Evolutionary conservation across 495 filamentous ascomycete genomes (phyloP).

Genomic region (Tricharina praecox): DNA sequence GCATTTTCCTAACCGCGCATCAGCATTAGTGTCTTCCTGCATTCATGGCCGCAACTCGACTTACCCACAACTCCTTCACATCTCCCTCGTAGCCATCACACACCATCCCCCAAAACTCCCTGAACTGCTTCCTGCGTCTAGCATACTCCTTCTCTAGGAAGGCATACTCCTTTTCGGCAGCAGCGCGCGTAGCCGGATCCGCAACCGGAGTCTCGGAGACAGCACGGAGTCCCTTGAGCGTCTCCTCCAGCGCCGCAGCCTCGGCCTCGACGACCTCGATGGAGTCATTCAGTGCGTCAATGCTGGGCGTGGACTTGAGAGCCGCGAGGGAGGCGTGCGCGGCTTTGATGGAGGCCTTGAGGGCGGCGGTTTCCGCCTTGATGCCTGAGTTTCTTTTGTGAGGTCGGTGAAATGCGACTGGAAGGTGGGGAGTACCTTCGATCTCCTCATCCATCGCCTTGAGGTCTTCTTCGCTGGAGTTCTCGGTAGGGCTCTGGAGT

Average conservation of each 20-base stretch:
- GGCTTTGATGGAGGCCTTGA: slow-evolving; percentile 20
- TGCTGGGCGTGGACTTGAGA: slow-evolving; percentile 18
- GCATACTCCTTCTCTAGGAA: slow-evolving; percentile 12
- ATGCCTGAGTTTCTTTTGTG: slow-evolving; percentile 7
- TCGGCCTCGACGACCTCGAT: slow-evolving; percentile 12
- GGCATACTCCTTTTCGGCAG: slow-evolving; percentile 11
- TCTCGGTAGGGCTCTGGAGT: slow-evolving; percentile 21
- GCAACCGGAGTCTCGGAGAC: slow-evolving; percentile 7
- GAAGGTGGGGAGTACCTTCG: slow-evolving; percentile 9
- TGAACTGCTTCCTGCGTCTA: slow-evolving; percentile 20
- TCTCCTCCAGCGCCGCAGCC: slow-evolving; percentile 9
- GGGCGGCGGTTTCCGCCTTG: slow-evolving; percentile 13
- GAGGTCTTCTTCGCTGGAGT: slow-evolving; percentile 20
- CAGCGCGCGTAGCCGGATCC: slow-evolving; percentile 16
- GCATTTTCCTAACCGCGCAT: background rate
- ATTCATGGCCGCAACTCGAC: slow-evolving; percentile 6
- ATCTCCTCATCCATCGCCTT: slow-evolving; percentile 20
- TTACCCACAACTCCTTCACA: slow-evolving; percentile 25
- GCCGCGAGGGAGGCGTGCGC: slow-evolving; percentile 18
- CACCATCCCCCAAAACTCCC: slow-evolving; percentile 23
- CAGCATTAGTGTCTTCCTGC: background rate
- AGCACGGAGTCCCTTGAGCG: slow-evolving; percentile 11
- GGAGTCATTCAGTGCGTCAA: slow-evolving; percentile 14
- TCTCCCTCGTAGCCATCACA: slow-evolving; percentile 18
- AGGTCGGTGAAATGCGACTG: background rate